Evolutionary conservation across 306 rosid genomes (phyloP).

Genomic region (Pueraria montana): DNA sequence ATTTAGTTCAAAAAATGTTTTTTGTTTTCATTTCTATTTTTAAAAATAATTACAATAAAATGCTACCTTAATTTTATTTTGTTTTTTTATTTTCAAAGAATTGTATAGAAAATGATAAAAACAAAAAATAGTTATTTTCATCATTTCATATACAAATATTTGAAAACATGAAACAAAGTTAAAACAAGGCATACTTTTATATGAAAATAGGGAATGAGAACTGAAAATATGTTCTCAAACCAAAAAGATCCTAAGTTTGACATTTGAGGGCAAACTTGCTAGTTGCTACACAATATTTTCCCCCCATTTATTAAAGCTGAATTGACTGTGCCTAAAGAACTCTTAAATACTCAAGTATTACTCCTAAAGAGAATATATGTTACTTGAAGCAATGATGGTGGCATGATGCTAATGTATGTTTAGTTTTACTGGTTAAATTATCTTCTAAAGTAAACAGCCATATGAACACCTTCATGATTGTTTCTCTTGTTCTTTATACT

Average conservation of each 20-base stretch:
- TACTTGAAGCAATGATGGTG: conserved; percentile 1
- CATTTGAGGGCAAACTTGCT: neutral
- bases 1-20: neutral
- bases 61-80: neutral
- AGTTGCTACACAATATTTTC: neutral
- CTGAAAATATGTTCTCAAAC: neutral
- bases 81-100: neutral
- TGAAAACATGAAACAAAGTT: neutral
- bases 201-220: neutral
- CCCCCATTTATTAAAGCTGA: neutral
- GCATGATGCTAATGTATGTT: neutral
- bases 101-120: neutral
- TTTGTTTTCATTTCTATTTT: neutral
- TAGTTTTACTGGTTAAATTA: neutral
- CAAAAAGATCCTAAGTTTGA: neutral
- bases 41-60: neutral
- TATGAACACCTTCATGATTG: conserved; percentile 18
- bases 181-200: neutral
- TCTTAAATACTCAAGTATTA: neutral
- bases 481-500: conserved; percentile 39
- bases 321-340: neutral
- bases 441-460: conserved; percentile 25
- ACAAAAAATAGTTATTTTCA: neutral
- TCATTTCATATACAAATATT: neutral
- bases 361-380: neutral